Conservation (phyloP, 2,329 filamentous ascomycete genomes). For the Nannizziopsis barbatae region DNA sequence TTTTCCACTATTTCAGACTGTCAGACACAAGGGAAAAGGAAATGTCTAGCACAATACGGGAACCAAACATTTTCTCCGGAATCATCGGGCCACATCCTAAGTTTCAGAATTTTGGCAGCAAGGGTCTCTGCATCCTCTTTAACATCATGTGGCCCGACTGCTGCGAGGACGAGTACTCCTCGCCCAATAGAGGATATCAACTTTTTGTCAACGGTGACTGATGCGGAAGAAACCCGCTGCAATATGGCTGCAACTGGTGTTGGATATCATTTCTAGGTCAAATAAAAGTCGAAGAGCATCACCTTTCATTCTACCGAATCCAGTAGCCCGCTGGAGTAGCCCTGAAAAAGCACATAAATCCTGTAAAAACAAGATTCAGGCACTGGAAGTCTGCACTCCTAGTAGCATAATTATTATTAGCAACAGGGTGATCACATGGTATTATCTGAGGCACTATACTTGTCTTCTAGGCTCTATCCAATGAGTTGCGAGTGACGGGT, state of each 20-base stretch:
- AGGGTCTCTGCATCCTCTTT: slow-evolving; percentile 75
- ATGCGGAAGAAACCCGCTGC: slow-evolving; percentile 87
- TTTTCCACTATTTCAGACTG: slow-evolving; percentile 60
- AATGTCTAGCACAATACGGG: background rate
- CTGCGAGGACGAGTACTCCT: slow-evolving; percentile 82
- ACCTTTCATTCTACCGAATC: slow-evolving; percentile 32
- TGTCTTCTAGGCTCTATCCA: background rate
- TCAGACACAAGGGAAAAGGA: slow-evolving; percentile 13
- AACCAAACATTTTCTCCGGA: slow-evolving; percentile 50
- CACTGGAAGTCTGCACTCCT: background rate
- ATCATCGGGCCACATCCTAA: slow-evolving; percentile 84
- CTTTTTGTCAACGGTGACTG: slow-evolving; percentile 85
- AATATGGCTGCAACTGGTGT: slow-evolving; percentile 56
- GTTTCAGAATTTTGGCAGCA: slow-evolving; percentile 75
- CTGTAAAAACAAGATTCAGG: background rate
- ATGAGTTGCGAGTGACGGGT: too few relatives aligned
- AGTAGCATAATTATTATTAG: background rate
- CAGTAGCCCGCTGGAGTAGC: background rate
- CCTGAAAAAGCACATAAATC: background rate
- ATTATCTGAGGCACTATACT: background rate
- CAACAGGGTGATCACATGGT: background rate
- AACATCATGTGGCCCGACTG: slow-evolving; percentile 80
- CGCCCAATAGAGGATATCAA: slow-evolving; percentile 83
- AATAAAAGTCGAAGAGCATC: slow-evolving; percentile 11
- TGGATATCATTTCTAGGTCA: background rate